phyloP scores from a whole-genome alignment of 768 basidiomycete genomes.

The Mycena olivaceomarginata region DNA sequence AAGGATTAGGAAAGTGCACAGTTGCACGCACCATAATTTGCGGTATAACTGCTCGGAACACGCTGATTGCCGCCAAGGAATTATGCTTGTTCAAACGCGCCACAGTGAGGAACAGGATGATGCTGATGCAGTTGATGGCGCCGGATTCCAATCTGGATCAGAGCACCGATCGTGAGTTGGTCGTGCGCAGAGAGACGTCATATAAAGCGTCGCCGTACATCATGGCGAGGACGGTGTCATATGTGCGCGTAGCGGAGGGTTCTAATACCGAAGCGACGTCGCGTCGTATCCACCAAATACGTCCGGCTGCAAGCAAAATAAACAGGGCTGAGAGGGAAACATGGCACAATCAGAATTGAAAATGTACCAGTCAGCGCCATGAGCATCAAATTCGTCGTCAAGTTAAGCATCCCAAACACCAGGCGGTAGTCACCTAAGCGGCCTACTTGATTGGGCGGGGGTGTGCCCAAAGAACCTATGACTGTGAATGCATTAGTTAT shows the following conservation, averaged over 20 bases:
- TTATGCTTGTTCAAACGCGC: no score
- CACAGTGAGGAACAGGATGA: no score
- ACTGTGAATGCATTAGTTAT: constrained; percentile 5
- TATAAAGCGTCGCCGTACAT: background rate
- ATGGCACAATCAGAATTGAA: background rate
- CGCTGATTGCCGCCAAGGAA: no score
- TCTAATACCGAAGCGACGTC: no score
- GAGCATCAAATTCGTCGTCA: background rate
- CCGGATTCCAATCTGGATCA: background rate
- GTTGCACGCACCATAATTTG: background rate
- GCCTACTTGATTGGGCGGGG: background rate
- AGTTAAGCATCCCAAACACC: background rate
- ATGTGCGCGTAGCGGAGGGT: background rate
- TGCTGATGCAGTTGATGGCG: no score
- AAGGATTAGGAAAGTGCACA: background rate
- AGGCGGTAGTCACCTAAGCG: background rate
- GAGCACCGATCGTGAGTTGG: constrained; percentile 1
- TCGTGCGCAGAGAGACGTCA: background rate
- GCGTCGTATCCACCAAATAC: background rate
- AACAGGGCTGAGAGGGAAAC: background rate
- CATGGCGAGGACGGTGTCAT: constrained; percentile 5
- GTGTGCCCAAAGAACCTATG: background rate
- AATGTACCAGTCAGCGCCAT: constrained; percentile 2
- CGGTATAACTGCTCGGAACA: no score
- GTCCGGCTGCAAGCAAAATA: constrained; percentile 3